Base-by-base conservation (phyloP, 2,329 filamentous ascomycete species). In the Microdochium paspali region DNA sequence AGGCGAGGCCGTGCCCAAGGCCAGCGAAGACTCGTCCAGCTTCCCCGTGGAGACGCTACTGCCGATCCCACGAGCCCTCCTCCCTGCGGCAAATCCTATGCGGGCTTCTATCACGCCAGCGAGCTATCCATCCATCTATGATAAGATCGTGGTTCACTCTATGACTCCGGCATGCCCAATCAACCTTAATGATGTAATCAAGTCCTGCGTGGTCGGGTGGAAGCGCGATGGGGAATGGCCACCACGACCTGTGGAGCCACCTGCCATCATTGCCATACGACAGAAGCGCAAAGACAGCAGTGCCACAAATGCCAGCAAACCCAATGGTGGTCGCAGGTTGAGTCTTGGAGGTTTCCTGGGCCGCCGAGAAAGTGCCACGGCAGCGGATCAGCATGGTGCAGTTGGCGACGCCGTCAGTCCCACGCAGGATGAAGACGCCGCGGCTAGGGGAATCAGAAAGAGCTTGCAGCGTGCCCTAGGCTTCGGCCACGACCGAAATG, bases 191-290 rank as follows among this genome's bases (percentile, higher is more conserved):
- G 88, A 95, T 56, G 83, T 96, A 69, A 80, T 87, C 21, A 77
- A 81, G 10, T 81, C 87, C 12, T 86, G 91, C 54, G 90, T 97
- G 1, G 76, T 85, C 24, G 91, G 91, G 40, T 96, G 91, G 91
- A 95, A 94, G 65, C 77, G 87, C 35, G 88, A 93, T 57, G 90
- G 90, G 15, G 88, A 95, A 64, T 97, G 91, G 91, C 90, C 91
- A 4, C 88, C 87, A 1, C 80, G 79, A 54, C 63, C 73, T 0
- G 68, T 69, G 18, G 58, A 74, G 44, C 56, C 71, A 58, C 62
- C 35, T 7, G 65, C 58, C 50, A 64, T 54, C 10, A 58, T 67
- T 3, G 65, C 63, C 3, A 58, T 64, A 10, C 65, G 66, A 61
- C 35, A 20, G 6, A 72, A 66, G 53, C 44, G 51, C 47, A 55